phyloP scores from a whole-genome alignment of 208 protist genomes.

The Naegleria fowleri region DNA sequence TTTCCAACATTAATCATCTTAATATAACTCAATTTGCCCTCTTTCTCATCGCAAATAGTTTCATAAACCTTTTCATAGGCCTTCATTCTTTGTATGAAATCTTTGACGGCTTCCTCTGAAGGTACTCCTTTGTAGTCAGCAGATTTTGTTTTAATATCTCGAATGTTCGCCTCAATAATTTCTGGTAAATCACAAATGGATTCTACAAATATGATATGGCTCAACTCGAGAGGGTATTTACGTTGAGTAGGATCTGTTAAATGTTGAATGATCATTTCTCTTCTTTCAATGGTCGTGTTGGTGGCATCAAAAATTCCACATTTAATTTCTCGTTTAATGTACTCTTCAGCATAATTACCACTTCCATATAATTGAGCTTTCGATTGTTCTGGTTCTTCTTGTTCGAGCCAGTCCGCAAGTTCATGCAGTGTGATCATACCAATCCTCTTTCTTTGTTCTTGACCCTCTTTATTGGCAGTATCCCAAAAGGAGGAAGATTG shows the following conservation, averaged over 20 bases:
- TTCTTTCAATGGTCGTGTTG: slow-evolving; percentile 70
- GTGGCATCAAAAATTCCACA: slow-evolving; percentile 71
- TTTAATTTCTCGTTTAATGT: neutral
- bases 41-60: neutral
- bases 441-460: neutral
- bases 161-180: slow-evolving; percentile 1
- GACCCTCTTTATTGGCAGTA: neutral
- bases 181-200: neutral
- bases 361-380: neutral
- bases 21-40: neutral
- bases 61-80: slow-evolving; percentile 23
- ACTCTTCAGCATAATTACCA: neutral
- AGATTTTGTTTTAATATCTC: slow-evolving; percentile 23
- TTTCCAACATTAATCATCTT: slow-evolving; percentile 20
- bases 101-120: neutral
- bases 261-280: slow-evolving; percentile 57
- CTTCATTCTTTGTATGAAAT: slow-evolving; percentile 22
- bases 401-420: neutral
- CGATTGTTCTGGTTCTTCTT: no score
- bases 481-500: neutral
- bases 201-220: slow-evolving; percentile 26
- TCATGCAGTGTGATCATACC: neutral
- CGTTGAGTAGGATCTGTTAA: slow-evolving; percentile 48
- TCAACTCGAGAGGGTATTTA: neutral
- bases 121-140: neutral